phyloP scores from a whole-genome alignment of 345 rosid species.

The Acer yangbiense region DNA sequence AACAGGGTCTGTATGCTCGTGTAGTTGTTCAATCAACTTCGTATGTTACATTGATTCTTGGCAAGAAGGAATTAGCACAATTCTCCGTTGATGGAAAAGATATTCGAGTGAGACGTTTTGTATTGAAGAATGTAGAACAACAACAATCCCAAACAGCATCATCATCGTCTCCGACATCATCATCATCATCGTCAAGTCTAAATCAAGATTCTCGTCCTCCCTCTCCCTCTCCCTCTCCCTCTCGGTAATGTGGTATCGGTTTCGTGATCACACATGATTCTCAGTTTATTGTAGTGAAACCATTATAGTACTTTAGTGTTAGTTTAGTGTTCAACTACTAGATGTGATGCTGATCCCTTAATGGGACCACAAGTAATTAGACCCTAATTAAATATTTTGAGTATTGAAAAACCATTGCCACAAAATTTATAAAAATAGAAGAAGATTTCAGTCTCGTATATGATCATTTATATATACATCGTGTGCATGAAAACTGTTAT shows the following conservation, averaged over 20 bases:
- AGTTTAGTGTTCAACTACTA: background rate
- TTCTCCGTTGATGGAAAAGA: slow-evolving; percentile 22
- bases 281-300: too few relatives aligned
- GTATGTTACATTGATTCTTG: slow-evolving; percentile 18
- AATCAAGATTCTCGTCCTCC: background rate
- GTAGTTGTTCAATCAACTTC: slow-evolving; percentile 15
- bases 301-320: too few relatives aligned
- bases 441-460: too few relatives aligned
- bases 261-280: background rate
- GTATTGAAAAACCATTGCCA: background rate
- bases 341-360: background rate
- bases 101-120: slow-evolving; percentile 20
- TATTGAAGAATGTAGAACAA: background rate
- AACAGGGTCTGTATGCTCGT: slow-evolving; percentile 20
- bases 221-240: too few relatives aligned
- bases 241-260: background rate
- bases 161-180: too few relatives aligned
- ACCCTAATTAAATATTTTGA: too few relatives aligned
- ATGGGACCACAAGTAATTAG: too few relatives aligned
- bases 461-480: too few relatives aligned
- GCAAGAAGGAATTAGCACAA: slow-evolving; percentile 5
- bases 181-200: background rate
- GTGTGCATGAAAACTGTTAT: too few relatives aligned
- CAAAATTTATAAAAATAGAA: too few relatives aligned
- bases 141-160: background rate